Conservation (phyloP, 1,284 basidiomycete genomes). For the Leccinum pachyderme region DNA sequence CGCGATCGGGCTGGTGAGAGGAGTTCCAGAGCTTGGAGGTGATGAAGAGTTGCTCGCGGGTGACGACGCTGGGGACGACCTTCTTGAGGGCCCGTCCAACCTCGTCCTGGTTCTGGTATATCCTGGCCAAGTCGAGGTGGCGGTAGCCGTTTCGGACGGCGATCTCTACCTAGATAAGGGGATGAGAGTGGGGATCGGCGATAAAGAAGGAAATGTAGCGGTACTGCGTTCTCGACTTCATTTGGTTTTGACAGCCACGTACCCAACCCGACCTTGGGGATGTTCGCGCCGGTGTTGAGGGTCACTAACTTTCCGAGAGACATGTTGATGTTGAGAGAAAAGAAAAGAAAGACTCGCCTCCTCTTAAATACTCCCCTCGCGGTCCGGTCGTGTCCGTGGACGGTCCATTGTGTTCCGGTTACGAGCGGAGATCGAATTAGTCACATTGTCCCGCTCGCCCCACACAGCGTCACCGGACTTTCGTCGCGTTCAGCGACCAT, state of each 20-base stretch:
- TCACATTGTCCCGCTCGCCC: conserved; percentile 33
- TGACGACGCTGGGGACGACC: conserved; percentile 75
- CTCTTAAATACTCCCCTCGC: conserved; percentile 2
- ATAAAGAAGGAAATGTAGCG: conserved; percentile 22
- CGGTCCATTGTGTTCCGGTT: conserved; percentile 6
- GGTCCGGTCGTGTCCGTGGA: conserved; percentile 10
- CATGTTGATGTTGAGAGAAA: conserved; percentile 38
- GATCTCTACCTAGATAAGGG: conserved; percentile 55
- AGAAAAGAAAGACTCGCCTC: too few relatives aligned
- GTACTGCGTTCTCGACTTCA: conserved; percentile 74
- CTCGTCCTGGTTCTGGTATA: conserved; percentile 76
- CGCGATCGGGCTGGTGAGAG: conserved; percentile 57
- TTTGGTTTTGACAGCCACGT: conserved; percentile 79
- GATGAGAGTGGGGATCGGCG: conserved; percentile 1
- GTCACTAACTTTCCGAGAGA: conserved; percentile 56
- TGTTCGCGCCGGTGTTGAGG: conserved; percentile 48
- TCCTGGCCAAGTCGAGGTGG: conserved; percentile 77
- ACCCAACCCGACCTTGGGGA: conserved; percentile 79
- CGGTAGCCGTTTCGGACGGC: conserved; percentile 75
- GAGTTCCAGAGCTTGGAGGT: conserved; percentile 84
- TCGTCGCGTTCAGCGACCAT: conserved; percentile 27
- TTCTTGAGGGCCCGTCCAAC: conserved; percentile 72
- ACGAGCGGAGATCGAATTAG: conserved; percentile 38
- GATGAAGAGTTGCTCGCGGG: conserved; percentile 81
- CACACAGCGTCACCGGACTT: conserved; percentile 31